Evolutionary conservation across 179 eudicot genomes (phyloP), one percentile per base, ranked within the genome.

Genomic region (Vitellaria paradoxa): DNA sequence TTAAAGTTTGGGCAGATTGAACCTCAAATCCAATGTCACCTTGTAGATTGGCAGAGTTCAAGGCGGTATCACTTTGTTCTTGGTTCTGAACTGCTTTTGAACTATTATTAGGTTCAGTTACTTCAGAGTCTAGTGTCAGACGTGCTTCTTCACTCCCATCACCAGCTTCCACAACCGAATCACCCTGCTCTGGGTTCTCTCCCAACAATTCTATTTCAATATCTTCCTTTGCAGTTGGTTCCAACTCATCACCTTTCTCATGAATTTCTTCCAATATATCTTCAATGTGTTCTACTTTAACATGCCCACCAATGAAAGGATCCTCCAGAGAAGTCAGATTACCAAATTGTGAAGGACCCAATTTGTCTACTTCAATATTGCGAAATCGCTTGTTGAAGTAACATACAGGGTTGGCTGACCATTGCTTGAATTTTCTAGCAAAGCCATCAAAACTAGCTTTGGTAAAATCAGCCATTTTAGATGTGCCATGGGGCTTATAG

Each of bases 261-360:
- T 76, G 65, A 2, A 63, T 78, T 65, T 65, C 79, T 65, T 60
- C 83, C 37, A 65, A 55, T 20, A 17, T 65, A 24, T 74, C 80
- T 46, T 23, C 61, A 11, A 6, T 47, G 65, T 30, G 15, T 14
- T 52, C 60, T 6, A 56, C 53, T 56, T 77, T 30, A 50, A 73
- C 46, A 60, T 73, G 66, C 40, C 69, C 77, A 64, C 74, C 81
- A 66, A 59, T 20, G 56, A 77, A 21, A 37, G 61, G 18, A 73
- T 80, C 67, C 65, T 73, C 80, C 10, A 83, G 79, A 68, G 42
- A 81, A 81, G 93, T 88, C 23, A 86, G 74, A 78, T 91, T 91
- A 62, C 59, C 49, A 49, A 80, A 87, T 72, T 82, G 79, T 63
- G 85, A 20, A 17, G 88, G 83, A 64, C 68, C 80, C 26, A 68